Conservation (phyloP, 768 basidiomycete species). For the Cyathus striatus region DNA sequence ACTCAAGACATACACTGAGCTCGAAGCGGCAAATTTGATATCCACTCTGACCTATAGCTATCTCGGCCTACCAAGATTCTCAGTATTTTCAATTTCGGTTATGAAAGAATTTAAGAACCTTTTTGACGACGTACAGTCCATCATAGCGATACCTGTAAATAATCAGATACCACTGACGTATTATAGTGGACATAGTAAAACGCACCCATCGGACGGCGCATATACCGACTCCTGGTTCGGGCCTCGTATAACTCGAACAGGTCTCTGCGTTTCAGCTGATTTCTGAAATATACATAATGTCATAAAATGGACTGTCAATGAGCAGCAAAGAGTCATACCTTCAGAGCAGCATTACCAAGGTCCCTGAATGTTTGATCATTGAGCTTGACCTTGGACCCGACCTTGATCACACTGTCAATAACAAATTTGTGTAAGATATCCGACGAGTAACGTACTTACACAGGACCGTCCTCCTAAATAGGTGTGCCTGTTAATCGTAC, state of each 20-base stretch:
- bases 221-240: conserved; percentile 19
- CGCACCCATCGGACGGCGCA: conserved; percentile 28
- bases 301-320: background rate
- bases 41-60: conserved; percentile 19
- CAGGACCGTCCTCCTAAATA: no score
- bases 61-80: conserved; percentile 16
- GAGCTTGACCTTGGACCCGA: conserved; percentile 15
- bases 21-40: conserved; percentile 23
- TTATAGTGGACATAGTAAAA: background rate
- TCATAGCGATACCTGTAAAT: conserved; percentile 34
- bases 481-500: background rate
- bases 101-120: conserved; percentile 14
- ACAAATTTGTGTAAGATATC: conserved; percentile 6
- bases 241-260: conserved; percentile 39
- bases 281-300: conserved; percentile 15
- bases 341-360: conserved; percentile 25
- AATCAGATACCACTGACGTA: no score
- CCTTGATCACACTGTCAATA: no score
- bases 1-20: conserved; percentile 14
- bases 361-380: conserved; percentile 30
- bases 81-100: background rate
- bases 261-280: conserved; percentile 21
- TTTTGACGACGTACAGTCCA: conserved; percentile 32
- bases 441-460: background rate
- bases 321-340: conserved; percentile 10